Evolutionary conservation across 164 flowering plant species (phyloP).

Genomic region (Berberis vulgaris): DNA sequence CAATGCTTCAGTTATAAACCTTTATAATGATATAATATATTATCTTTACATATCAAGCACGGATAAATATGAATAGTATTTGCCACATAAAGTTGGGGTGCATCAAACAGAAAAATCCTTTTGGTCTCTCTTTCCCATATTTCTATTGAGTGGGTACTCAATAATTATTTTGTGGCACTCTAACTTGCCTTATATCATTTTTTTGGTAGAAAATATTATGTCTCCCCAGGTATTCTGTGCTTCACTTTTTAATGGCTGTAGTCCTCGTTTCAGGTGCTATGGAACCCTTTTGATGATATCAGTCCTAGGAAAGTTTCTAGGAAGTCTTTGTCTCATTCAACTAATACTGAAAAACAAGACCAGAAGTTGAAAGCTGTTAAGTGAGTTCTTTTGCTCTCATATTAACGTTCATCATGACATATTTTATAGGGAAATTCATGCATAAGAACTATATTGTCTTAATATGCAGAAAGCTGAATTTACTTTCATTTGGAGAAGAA

Average conservation of each 20-base stretch:
- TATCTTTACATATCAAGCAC: no score
- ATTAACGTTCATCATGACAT: neutral
- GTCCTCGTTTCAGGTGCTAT: constrained; percentile 52
- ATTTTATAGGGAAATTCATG: neutral
- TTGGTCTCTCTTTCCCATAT: no score
- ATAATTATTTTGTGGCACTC: no score
- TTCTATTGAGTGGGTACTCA: no score
- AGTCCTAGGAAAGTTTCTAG: constrained; percentile 46
- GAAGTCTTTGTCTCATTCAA: constrained; percentile 23
- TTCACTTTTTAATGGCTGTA: neutral
- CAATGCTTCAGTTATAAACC: no score
- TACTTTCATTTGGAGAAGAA: constrained; percentile 99
- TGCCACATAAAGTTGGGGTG: no score
- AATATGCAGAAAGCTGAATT: constrained; percentile 63
- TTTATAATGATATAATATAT: no score
- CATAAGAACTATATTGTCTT: neutral
- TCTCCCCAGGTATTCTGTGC: no score
- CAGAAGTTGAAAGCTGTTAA: constrained; percentile 69
- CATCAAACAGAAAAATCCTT: no score
- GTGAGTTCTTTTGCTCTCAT: constrained; percentile 32
- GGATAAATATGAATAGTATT: no score
- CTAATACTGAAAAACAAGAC: constrained; percentile 41
- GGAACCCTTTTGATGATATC: constrained; percentile 99
- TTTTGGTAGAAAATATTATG: no score
- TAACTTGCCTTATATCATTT: no score